Evolutionary conservation across 441 rosid species (phyloP).

Genomic region (Populus hybrid): DNA sequence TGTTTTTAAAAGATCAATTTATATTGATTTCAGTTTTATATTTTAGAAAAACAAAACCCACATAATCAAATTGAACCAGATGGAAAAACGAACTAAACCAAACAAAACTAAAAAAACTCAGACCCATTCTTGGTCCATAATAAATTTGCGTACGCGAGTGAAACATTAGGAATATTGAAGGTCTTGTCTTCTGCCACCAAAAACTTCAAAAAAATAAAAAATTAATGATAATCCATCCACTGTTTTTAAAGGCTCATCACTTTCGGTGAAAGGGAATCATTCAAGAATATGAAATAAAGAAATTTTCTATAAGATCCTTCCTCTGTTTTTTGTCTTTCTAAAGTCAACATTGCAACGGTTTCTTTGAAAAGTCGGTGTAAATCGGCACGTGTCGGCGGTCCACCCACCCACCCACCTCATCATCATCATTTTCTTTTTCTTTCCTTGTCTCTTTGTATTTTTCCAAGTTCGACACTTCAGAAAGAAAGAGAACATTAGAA

Average conservation of each 20-base stretch:
- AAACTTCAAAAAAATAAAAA: too few relatives aligned
- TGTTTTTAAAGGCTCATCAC: background rate
- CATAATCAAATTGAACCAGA: too few relatives aligned
- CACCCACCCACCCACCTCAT: slow-evolving; percentile 18
- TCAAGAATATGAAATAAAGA: background rate
- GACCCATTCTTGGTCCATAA: too few relatives aligned
- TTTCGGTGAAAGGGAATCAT: background rate
- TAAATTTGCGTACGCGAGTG: too few relatives aligned
- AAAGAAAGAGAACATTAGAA: too few relatives aligned
- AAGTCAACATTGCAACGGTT: slow-evolving; percentile 42
- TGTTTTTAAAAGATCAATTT: too few relatives aligned
- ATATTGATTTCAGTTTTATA: too few relatives aligned
- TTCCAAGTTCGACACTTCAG: background rate
- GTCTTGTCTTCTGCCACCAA: background rate
- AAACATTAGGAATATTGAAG: background rate
- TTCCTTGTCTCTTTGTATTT: background rate
- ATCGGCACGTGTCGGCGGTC: slow-evolving; percentile 67
- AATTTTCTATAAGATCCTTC: background rate
- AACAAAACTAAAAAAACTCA: too few relatives aligned
- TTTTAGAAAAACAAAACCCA: too few relatives aligned
- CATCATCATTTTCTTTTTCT: background rate
- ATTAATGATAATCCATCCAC: background rate
- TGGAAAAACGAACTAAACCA: too few relatives aligned
- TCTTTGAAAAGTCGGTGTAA: slow-evolving; percentile 50
- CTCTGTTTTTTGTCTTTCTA: background rate